Evolutionary conservation across 805 yeast species (phyloP), one percentile per base, ranked within the genome.

Genomic region (Wickerhamomyces strasburgensis): DNA sequence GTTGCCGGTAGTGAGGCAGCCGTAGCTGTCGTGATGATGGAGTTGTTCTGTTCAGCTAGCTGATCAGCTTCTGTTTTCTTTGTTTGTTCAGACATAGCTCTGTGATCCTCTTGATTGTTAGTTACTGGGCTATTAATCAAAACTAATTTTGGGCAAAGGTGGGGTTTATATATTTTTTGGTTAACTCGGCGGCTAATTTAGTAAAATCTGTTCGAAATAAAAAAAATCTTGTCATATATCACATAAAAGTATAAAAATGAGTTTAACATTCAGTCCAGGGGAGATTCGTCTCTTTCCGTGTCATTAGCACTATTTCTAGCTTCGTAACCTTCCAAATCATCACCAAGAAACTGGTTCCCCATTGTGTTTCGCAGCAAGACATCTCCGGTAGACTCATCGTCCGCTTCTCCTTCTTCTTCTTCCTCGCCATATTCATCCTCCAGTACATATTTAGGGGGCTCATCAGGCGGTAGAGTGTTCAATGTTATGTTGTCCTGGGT

Each of bases 391-490:
- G 7, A 19, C 9, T 26, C 25, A 8, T 23, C 29, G 6, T 11
- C 8, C 28, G 18, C 18, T 6, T 19, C 32, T 14, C 27, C 33
- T 10, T 33, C 40, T 14, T 46, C 47, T 23, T 34, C 41, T 8
- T 43, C 48, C 7, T 38, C 40, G 25, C 41, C 54, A 25, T 43
- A 43, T 14, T 37, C 40, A 24, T 38, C n/a, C n/a, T n/a, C n/a
- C n/a, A n/a, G n/a, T n/a, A n/a, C 48, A 42, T 65, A 65, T 7
- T 44, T 50, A 6, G 70, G 70, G 3, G 70, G 70, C 11, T 61
- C 60, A 3, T 29, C 13, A 13, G 60, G 54, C 3, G 67, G 60
- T 26, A 62, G 43, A 8, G 61, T 51, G 30, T 56, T 47, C 37
- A 65, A 35, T 7, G 58, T 57, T 27, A 60, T 58, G 19, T 57